Conservation (phyloP, 139 green algal genomes). For the Zygnema cylindricum region DNA sequence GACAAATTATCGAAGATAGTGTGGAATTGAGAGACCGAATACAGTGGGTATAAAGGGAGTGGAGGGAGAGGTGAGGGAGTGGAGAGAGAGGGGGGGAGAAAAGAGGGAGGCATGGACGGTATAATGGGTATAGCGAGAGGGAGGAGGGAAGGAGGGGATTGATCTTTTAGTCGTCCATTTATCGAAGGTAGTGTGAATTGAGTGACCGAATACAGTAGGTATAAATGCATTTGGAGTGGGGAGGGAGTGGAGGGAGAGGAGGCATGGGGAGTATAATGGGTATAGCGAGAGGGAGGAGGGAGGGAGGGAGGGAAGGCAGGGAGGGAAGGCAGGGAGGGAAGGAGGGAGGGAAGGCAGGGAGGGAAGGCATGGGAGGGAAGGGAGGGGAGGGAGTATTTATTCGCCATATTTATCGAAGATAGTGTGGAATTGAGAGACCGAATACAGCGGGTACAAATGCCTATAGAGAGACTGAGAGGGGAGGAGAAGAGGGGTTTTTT, state of each 20-base stretch:
- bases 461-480: too few relatives aligned
- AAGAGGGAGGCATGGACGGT: too few relatives aligned
- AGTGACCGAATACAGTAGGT: too few relatives aligned
- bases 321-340: not conserved
- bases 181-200: not conserved
- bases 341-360: slow-evolving; percentile 9
- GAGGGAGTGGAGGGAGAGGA: not conserved
- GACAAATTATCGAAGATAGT: slow-evolving; percentile 85
- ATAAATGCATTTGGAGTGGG: too few relatives aligned
- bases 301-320: too few relatives aligned
- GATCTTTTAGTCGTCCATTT: too few relatives aligned
- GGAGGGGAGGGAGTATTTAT: slow-evolving; percentile 92
- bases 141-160: not conserved
- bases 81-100: too few relatives aligned
- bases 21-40: slow-evolving; percentile 38
- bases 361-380: slow-evolving; percentile 68
- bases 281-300: too few relatives aligned
- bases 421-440: slow-evolving; percentile 63
- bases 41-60: not conserved
- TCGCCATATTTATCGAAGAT: slow-evolving; percentile 82
- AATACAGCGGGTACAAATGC: slow-evolving; percentile 10
- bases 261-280: slow-evolving; percentile 17
- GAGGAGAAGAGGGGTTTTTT: too few relatives aligned
- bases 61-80: too few relatives aligned
- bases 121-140: not conserved